A percentile compares a stretch with the other conserved stretches of the same genome.
Conservation (phyloP, 768 basidiomycete species). For the Pholiota microspora region DNA sequence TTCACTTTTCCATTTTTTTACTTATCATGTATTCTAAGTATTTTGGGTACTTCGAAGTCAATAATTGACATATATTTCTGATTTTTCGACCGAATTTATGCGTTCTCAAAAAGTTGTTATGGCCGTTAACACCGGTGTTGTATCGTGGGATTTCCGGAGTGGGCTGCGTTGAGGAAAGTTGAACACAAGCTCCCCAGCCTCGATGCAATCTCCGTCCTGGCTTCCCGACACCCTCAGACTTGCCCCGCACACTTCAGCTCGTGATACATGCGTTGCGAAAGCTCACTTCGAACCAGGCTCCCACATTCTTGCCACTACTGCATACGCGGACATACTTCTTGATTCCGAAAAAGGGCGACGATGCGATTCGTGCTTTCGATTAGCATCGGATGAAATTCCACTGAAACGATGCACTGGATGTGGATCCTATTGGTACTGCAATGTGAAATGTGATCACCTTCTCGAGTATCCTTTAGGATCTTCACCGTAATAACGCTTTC, state of each 20-base stretch:
- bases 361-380: slow-evolving; percentile 63
- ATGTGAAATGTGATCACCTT: slow-evolving; percentile 48
- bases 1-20: not conserved
- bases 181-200: too few relatives aligned
- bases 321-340: slow-evolving; percentile 50
- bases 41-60: not conserved
- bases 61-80: too few relatives aligned
- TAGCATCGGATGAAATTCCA: slow-evolving; percentile 22
- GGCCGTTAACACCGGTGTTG: too few relatives aligned
- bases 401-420: slow-evolving; percentile 67
- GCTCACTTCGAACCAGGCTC: slow-evolving; percentile 41
- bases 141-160: too few relatives aligned
- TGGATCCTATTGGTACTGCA: slow-evolving; percentile 73
- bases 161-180: too few relatives aligned
- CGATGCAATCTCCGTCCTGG: slow-evolving; percentile 5
- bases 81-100: too few relatives aligned
- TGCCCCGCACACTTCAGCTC: slow-evolving; percentile 43
- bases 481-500: slow-evolving; percentile 4
- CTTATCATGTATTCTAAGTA: not conserved
- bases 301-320: slow-evolving; percentile 40
- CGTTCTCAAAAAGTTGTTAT: too few relatives aligned
- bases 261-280: slow-evolving; percentile 49
- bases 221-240: slow-evolving; percentile 27
- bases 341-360: slow-evolving; percentile 57
- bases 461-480: slow-evolving; percentile 2